These are phyloP conservation scores for Butyriboletus loyo DNA, from an alignment of 768 basidiomycete genomes.

Conservation along the genomic window DNA sequence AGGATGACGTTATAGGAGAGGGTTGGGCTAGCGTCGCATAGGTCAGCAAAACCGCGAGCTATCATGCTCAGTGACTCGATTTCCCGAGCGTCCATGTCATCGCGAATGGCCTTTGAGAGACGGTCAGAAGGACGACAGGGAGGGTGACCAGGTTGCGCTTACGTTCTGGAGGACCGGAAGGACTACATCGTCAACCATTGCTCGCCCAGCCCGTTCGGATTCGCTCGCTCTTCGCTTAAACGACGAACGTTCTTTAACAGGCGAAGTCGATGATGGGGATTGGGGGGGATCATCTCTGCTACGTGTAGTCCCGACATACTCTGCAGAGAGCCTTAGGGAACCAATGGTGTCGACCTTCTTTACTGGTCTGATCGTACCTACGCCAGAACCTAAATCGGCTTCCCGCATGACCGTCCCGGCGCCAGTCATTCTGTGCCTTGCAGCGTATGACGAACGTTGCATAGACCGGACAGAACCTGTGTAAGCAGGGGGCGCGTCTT, in stretches of 20 bases:
- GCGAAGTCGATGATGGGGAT: constrained; percentile 44
- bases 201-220: constrained; percentile 56
- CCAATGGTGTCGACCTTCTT: constrained; percentile 85
- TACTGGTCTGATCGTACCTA: constrained; percentile 89
- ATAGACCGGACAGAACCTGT: constrained; percentile 59
- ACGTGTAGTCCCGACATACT: constrained; percentile 74
- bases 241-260: constrained; percentile 36
- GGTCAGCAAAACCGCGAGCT: constrained; percentile 82
- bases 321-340: constrained; percentile 73
- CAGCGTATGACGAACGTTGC: constrained; percentile 77
- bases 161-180: constrained; percentile 78
- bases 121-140: not conserved
- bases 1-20: constrained; percentile 86
- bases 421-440: constrained; percentile 58
- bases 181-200: constrained; percentile 81
- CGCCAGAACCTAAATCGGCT: constrained; percentile 82
- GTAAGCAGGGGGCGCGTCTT: constrained; percentile 74
- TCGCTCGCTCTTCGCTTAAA: constrained; percentile 56
- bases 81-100: constrained; percentile 86
- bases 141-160: constrained; percentile 21
- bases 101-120: constrained; percentile 55
- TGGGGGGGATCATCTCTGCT: constrained; percentile 47
- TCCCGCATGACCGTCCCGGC: constrained; percentile 73
- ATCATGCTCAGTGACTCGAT: constrained; percentile 90
- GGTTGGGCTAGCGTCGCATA: constrained; percentile 78